Evolutionary conservation across 306 rosid genomes (phyloP), one percentile per base, ranked within the genome.

Genomic region (Malus fusca): DNA sequence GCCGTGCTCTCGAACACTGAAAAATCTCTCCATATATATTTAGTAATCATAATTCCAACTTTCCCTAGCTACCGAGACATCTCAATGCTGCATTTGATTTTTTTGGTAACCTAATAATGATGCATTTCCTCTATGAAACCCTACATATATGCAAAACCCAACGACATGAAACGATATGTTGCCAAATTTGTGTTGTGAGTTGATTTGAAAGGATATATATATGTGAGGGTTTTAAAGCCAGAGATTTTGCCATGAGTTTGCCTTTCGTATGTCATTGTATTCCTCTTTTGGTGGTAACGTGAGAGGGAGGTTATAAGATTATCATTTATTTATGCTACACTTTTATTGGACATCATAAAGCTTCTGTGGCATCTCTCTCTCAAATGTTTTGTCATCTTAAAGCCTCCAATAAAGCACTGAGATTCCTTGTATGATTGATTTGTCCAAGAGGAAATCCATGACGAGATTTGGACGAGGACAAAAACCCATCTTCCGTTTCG

Each of bases 381-480:
- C 68, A 69, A 76, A 66, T 79, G 51, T 81, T 66, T 13, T 83
- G 79, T 79, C 81, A 79, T 84, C 87, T 79, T 79, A 79, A 28
- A 35, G 35, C 74, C 42, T 11, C 75, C 83, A 71, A 55, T 71
- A 66, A 59, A 80, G 31, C 71, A 40, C 30, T 7, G 60, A 80
- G 82, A 83, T 80, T 83, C 84, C 81, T 72, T 33, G 72, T 46
- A 61, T 37, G 56, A 62, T 56, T 62, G 64, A 59, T 58, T 75
- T 66, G 21, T 60, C 46, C 66, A 8, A 52, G 64, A 70, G 52
- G 65, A 83, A 83, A 62, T 75, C 80, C 66, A 79, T 40, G 75
- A 79, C 69, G 72, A 53, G 11, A 69, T 59, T 79, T 77, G 66
- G 67, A 56, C 61, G 35, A 28, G 17, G 37, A 78, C 75, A 37